Evolutionary conservation across 2,329 filamentous ascomycete genomes (phyloP), one percentile per base, ranked within the genome.

Genomic region (Calonectria naviculata): DNA sequence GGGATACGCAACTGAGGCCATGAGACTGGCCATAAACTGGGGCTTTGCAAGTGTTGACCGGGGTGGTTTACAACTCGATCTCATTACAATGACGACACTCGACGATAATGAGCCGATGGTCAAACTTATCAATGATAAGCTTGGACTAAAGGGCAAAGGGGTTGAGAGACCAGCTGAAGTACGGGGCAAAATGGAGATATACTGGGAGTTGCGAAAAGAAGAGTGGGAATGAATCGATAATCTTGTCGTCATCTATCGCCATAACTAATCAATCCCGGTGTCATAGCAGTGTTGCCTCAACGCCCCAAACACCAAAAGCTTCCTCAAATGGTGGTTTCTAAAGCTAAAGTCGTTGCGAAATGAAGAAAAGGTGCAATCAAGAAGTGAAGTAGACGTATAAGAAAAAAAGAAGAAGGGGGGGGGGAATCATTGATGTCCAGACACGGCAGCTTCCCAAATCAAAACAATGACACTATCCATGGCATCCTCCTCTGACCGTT

Each of bases 391-490:
- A 17, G 19, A 42, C 24, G 19, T 10, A 42, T 26, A 29, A 47
- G 21, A 52, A 6, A 46, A 58, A 10, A 34, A 61, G 10, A 31
- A 29, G 7, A 60, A n/a, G 6, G 5, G 26, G 13, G 12, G 36
- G 12, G 28, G 44, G 7, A 46, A 64, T 67, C 68, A 71, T 24
- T 60, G 49, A 42, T 60, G 46, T 31, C 36, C 47, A 56, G 68
- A 65, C 29, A 62, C 65, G 7, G 73, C 74, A 41, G 76, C 71
- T 69, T 79, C 77, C 77, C 77, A 79, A 63, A 79, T 70, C 71
- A 79, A 64, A 49, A 79, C 77, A 75, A 79, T 77, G 13, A 79
- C 74, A 47, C 75, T 77, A 56, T 79, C 75, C 47, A 71, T 72
- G 15, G 56, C 49, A 19, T 74, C 76, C 28, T 65, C 74, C 19